These are phyloP conservation scores for Lycium ferocissimum DNA, from an alignment of 257 asterid genomes.

Conservation along the genomic window DNA sequence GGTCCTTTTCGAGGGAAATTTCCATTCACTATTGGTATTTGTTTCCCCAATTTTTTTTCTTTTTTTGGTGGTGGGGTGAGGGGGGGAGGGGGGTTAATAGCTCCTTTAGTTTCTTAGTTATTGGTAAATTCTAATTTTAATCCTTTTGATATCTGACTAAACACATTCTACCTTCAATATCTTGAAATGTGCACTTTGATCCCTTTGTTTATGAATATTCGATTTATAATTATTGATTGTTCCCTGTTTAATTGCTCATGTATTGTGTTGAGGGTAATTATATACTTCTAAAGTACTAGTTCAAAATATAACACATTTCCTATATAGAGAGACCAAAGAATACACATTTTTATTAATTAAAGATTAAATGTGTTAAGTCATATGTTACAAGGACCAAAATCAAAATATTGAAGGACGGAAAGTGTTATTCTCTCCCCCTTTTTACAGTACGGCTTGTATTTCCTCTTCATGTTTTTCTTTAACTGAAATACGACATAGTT, in stretches of 20 bases:
- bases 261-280: too few species aligned
- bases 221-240: too few species aligned
- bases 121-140: neutral
- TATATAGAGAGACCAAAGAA: neutral
- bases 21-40: neutral
- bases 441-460: neutral
- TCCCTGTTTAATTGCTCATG: too few species aligned
- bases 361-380: neutral
- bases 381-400: neutral
- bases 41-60: neutral
- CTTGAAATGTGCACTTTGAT: too few species aligned
- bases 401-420: neutral
- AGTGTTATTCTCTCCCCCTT: neutral
- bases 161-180: too few species aligned
- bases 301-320: too few species aligned
- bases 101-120: neutral
- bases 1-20: conserved; percentile 8
- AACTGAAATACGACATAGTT: too few species aligned
- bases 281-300: too few species aligned
- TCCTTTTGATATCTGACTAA: neutral
- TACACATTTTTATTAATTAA: neutral
- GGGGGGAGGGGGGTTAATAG: too few species aligned
- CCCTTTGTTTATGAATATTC: too few species aligned
- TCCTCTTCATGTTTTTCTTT: neutral
- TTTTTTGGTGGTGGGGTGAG: neutral